Evolutionary conservation across 441 rosid species (phyloP).

Genomic region (Caryocar brasiliense): DNA sequence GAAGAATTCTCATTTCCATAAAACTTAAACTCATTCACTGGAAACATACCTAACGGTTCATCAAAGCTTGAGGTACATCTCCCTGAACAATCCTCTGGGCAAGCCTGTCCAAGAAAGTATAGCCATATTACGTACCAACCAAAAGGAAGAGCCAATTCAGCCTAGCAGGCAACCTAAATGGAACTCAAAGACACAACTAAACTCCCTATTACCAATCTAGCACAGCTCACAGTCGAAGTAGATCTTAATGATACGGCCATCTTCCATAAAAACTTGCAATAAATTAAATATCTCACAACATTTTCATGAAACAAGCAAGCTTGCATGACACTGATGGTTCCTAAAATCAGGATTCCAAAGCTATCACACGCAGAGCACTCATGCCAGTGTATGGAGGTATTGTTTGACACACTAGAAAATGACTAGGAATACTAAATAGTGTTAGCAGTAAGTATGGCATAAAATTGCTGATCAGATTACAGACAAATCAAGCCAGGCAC

Average conservation of each 20-base stretch:
- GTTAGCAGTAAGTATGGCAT: background rate
- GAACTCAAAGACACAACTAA: too few relatives aligned
- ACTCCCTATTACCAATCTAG: too few relatives aligned
- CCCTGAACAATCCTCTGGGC: constrained; percentile 98
- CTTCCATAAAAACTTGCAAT: background rate
- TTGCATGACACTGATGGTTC: background rate
- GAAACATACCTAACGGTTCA: constrained; percentile 75
- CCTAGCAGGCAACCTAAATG: background rate
- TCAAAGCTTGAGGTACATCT: constrained; percentile 97
- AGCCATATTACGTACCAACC: background rate
- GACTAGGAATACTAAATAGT: background rate
- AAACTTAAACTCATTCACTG: background rate
- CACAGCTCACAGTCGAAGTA: background rate
- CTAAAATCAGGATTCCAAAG: background rate
- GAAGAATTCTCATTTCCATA: too few relatives aligned
- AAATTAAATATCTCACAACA: background rate
- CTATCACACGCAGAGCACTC: background rate
- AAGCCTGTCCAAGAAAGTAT: constrained; percentile 48
- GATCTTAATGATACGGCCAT: background rate
- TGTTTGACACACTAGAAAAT: background rate
- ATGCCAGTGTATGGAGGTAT: background rate
- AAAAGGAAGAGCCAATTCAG: background rate
- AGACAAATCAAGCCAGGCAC: background rate
- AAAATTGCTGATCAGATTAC: background rate
- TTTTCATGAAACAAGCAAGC: background rate